phyloP scores from a whole-genome alignment of 179 eudicot genomes.

The Patellifolia procumbens region DNA sequence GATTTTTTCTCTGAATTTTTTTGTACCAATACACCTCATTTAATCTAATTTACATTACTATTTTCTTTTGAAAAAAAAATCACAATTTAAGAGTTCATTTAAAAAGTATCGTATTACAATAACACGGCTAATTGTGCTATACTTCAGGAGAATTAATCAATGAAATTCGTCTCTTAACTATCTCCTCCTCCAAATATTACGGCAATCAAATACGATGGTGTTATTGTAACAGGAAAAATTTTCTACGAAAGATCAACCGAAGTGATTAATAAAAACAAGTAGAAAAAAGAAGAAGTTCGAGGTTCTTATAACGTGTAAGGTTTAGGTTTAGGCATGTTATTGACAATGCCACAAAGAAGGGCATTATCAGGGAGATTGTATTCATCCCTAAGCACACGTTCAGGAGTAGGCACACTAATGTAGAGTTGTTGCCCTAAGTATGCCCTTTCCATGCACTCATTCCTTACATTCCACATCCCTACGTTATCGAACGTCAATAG shows the following conservation, averaged over 20 bases:
- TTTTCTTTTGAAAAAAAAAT: slow-evolving; percentile 3
- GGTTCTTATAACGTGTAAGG: slow-evolving; percentile 28
- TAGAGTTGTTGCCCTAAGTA: slow-evolving; percentile 74
- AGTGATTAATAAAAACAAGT: not conserved
- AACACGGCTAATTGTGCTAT: too few species aligned
- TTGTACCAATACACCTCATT: slow-evolving; percentile 15
- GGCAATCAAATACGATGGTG: too few species aligned
- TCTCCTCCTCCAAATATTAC: too few species aligned
- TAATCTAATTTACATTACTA: slow-evolving; percentile 1
- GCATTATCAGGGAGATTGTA: slow-evolving; percentile 43
- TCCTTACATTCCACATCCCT: slow-evolving; percentile 76
- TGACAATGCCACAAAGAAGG: slow-evolving; percentile 58
- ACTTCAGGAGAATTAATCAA: too few species aligned
- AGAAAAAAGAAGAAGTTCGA: too few species aligned
- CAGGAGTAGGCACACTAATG: slow-evolving; percentile 54
- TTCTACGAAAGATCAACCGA: not conserved
- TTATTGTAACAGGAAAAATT: not conserved
- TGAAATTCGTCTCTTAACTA: too few species aligned
- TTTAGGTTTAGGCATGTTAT: slow-evolving; percentile 50
- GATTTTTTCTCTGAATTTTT: too few species aligned
- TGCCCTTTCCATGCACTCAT: slow-evolving; percentile 39
- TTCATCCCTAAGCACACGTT: slow-evolving; percentile 51
- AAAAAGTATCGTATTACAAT: not conserved
- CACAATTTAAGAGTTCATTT: too few species aligned
- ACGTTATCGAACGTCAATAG: slow-evolving; percentile 68